Evolutionary conservation across 2,329 filamentous ascomycete genomes (phyloP).

Genomic region (Fusarium citri): DNA sequence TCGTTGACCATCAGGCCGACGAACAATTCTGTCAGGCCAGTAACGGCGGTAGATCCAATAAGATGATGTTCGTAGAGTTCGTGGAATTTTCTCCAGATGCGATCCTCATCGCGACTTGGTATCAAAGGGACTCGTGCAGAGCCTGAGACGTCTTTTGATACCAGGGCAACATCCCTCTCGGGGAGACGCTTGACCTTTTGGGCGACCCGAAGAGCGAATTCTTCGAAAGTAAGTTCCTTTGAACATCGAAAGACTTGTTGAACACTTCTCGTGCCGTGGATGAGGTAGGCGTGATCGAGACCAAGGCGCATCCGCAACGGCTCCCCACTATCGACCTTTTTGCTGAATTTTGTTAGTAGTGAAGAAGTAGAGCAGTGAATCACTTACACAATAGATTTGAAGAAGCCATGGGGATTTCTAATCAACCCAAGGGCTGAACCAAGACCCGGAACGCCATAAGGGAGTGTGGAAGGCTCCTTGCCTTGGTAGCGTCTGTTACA

Average conservation of each 20-base stretch:
- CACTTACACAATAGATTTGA: conserved; percentile 29
- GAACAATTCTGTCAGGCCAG: conserved; percentile 31
- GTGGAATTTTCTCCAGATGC: conserved; percentile 42
- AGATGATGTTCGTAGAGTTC: conserved; percentile 38
- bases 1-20: conserved; percentile 31
- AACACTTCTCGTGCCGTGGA: conserved; percentile 35
- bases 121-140: conserved; percentile 31
- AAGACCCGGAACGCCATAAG: conserved; percentile 30
- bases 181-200: conserved; percentile 43
- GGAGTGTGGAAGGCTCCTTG: conserved; percentile 34
- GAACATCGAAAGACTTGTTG: conserved; percentile 41
- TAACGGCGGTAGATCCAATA: conserved; percentile 30
- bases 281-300: conserved; percentile 37
- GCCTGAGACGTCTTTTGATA: conserved; percentile 37
- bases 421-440: conserved; percentile 34
- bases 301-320: conserved; percentile 36
- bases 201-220: conserved; percentile 39
- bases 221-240: conserved; percentile 40
- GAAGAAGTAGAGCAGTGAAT: accelerated
- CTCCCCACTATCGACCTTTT: conserved; percentile 29
- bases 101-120: conserved; percentile 32
- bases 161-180: conserved; percentile 20
- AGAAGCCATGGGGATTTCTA: conserved; percentile 39
- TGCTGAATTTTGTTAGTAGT: conserved; percentile 6
- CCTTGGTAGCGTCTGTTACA: conserved; percentile 28